Evolutionary conservation across 2,329 filamentous ascomycete species (phyloP), one percentile per base, ranked within the genome.

Genomic region (Pseudogymnoascus sp.): DNA sequence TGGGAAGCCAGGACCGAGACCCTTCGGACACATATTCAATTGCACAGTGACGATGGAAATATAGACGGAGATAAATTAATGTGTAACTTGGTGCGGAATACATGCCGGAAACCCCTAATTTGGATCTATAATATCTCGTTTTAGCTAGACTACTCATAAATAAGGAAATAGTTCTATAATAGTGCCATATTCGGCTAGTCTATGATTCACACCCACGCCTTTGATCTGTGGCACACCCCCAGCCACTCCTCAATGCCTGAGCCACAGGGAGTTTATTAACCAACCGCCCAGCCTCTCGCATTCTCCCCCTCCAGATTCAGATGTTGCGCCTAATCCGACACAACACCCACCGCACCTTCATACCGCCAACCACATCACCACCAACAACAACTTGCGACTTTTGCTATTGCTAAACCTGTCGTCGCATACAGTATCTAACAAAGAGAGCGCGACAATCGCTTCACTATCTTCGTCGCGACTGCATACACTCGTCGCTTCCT

Each of bases 231-330:
- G 41, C 45, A 52, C 8, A 16, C 33, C 45, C 25, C 45, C 49
- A 55, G 49, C 49, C 49, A 55, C 43, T 25, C n/a, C 23, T 25
- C 23, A 25, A 12, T 49, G 41, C 18, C 23, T 25, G 21, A 25
- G 63, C 63, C 45, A 62, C 49, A 59, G 41, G 66, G 63, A 67
- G 38, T 67, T 68, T 25, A 28, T 41, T 21, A 41, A 21, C 28
- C 38, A 18, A 12, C 25, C 28, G 40, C 59, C 16, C 23, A 55
- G 31, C 58, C 63, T 64, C 61, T 65, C 45, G 12, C 43, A 33
- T 62, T 52, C 59, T 62, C 65, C 65, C 61, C 66, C 66, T 61
- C 49, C 45, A 61, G 64, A 63, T 52, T 64, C 63, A 58, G 61
- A 33, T 55, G 25, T 55, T 55, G 45, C 45, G 45, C 45, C 45